Evolutionary conservation across 495 filamentous ascomycete species (phyloP).

Genomic region (Xanthoparmelia taractica): DNA sequence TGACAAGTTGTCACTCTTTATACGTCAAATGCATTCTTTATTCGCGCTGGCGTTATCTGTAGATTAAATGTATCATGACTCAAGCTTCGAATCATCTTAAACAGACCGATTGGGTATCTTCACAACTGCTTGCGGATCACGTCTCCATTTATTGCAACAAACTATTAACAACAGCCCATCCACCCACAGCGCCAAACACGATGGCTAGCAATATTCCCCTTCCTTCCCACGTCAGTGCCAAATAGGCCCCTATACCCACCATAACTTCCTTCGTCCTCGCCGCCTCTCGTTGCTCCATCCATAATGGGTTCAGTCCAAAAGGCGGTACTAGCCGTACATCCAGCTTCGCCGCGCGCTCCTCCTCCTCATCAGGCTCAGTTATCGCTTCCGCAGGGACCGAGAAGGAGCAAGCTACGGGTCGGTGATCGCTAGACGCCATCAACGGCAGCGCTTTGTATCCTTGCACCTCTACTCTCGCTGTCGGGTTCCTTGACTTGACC

Average conservation of each 20-base stretch:
- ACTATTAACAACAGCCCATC: constrained; percentile 31
- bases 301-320: constrained; percentile 47
- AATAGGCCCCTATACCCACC: constrained; percentile 50
- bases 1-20: constrained; percentile 11
- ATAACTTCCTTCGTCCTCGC: constrained; percentile 50
- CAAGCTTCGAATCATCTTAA: background rate
- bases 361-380: constrained; percentile 16
- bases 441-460: constrained; percentile 68
- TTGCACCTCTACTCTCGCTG: constrained; percentile 39
- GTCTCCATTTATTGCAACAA: constrained; percentile 8
- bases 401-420: constrained; percentile 64
- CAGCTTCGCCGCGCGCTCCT: constrained; percentile 19
- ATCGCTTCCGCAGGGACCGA: constrained; percentile 45
- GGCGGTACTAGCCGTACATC: constrained; percentile 37
- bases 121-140: background rate
- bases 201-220: constrained; percentile 42
- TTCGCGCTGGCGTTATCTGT: background rate
- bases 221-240: constrained; percentile 56
- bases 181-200: constrained; percentile 37
- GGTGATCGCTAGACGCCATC: constrained; percentile 74
- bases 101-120: background rate
- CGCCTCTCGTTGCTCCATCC: constrained; percentile 40
- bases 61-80: constrained; percentile 9
- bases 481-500: constrained; percentile 28
- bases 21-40: background rate